Percentiles rank a stretch among this genome's conserved stretches.
phyloP scores from a whole-genome alignment of 495 filamentous ascomycete genomes.

The Poronia punctata region DNA sequence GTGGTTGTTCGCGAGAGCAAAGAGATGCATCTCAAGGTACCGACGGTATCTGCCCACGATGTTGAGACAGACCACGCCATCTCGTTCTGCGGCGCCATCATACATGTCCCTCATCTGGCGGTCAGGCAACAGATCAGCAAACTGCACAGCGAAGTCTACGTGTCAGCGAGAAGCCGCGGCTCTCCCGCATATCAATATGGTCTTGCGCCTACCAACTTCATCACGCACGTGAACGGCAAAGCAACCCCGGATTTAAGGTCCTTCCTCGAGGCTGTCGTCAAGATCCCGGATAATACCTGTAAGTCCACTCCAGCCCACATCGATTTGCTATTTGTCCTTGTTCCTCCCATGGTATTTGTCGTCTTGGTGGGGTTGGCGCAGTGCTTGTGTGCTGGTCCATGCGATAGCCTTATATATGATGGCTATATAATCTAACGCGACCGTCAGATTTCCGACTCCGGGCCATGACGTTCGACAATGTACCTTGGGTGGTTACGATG shows the following conservation, averaged over 20 bases:
- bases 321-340: too few species aligned
- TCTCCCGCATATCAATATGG: constrained; percentile 89
- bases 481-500: constrained; percentile 96
- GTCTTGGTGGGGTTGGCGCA: too few species aligned
- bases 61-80: constrained; percentile 87
- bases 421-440: constrained; percentile 8
- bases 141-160: constrained; percentile 95
- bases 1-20: constrained; percentile 79
- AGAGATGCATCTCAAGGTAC: constrained; percentile 70
- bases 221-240: constrained; percentile 87
- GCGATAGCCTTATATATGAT: background rate
- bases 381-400: background rate
- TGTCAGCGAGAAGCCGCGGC: constrained; percentile 76
- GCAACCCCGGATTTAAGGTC: constrained; percentile 70
- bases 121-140: constrained; percentile 95
- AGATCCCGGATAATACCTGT: constrained; percentile 92
- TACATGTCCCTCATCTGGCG: constrained; percentile 92
- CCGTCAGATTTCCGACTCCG: constrained; percentile 75
- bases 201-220: constrained; percentile 92
- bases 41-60: constrained; percentile 82
- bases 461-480: constrained; percentile 93
- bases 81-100: constrained; percentile 88
- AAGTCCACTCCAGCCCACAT: constrained; percentile 20
- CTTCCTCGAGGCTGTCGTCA: constrained; percentile 71
- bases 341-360: too few species aligned